Evolutionary conservation across 164 flowering plant species (phyloP).

Genomic region (Chimonanthus salicifolius): DNA sequence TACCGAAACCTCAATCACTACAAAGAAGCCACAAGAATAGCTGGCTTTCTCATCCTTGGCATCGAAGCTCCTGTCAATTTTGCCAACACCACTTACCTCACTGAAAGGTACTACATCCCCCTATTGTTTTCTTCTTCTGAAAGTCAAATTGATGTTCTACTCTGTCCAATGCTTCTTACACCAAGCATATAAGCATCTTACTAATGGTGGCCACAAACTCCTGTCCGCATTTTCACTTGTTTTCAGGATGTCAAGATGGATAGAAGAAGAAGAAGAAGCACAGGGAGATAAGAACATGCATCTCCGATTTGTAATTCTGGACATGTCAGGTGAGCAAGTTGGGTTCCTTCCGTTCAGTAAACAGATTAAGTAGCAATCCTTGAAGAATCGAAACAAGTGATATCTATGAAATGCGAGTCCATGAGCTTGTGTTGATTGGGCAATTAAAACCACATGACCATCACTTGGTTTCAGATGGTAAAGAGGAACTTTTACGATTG

Average conservation of each 20-base stretch:
- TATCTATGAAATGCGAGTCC: background rate
- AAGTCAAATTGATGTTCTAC: too few relatives aligned
- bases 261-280: constrained; percentile 52
- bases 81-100: constrained; percentile 72
- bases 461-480: background rate
- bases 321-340: constrained; percentile 50
- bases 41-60: constrained; percentile 69
- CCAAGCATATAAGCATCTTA: too few relatives aligned
- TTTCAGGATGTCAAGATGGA: constrained; percentile 69
- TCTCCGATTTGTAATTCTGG: constrained; percentile 47
- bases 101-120: constrained; percentile 54
- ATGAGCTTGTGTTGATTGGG: background rate
- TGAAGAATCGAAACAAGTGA: too few relatives aligned
- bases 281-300: constrained; percentile 22
- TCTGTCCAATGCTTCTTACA: too few relatives aligned
- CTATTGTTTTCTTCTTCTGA: background rate
- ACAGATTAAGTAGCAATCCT: background rate
- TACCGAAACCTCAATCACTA: constrained; percentile 65
- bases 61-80: constrained; percentile 85
- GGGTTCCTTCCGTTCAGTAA: background rate
- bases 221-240: background rate
- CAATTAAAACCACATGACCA: background rate
- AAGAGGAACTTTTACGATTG: background rate
- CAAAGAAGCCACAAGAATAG: constrained; percentile 55
- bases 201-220: too few relatives aligned